A percentile compares a stretch with the other conserved stretches of the same genome.
Evolutionary conservation across 306 rosid species (phyloP).

Genomic region (Fragaria nilgerrensis): DNA sequence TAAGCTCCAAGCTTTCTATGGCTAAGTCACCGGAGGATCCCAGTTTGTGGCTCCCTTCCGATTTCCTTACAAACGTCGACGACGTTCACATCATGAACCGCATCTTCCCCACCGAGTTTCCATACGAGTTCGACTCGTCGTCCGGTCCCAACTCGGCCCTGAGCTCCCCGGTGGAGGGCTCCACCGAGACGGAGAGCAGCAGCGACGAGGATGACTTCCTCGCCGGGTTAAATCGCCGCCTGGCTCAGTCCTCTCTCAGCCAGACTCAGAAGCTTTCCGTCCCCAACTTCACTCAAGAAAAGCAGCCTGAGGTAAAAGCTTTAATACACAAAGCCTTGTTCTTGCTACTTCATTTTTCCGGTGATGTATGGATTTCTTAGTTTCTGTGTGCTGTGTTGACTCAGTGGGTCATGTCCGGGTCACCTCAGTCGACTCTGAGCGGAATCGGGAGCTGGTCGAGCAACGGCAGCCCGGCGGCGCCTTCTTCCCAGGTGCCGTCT

Average conservation of each 20-base stretch:
- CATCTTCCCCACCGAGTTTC: constrained; percentile 57
- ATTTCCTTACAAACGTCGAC: constrained; percentile 24
- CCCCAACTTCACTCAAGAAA: constrained; percentile 29
- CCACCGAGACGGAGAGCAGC: constrained; percentile 48
- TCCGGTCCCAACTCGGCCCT: constrained; percentile 30
- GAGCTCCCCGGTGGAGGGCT: constrained; percentile 45
- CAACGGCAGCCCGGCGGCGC: constrained; percentile 65
- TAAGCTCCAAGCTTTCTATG: constrained; percentile 19
- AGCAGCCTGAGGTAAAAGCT: constrained; percentile 47
- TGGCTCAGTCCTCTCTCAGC: constrained; percentile 47
- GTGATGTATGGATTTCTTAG: neutral
- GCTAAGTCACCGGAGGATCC: constrained; percentile 30
- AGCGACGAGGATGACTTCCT: constrained; percentile 73
- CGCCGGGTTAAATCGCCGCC: constrained; percentile 54
- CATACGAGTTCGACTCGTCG: constrained; percentile 59
- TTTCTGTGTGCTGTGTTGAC: neutral
- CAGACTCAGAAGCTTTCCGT: constrained; percentile 40
- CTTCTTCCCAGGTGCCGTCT: constrained; percentile 63
- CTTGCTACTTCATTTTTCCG: too few relatives aligned
- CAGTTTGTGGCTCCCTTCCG: constrained; percentile 40
- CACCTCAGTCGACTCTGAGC: constrained; percentile 73
- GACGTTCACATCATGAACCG: constrained; percentile 20
- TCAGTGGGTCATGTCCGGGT: constrained; percentile 45
- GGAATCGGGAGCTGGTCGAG: constrained; percentile 75
- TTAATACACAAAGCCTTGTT: too few relatives aligned